Base-by-base conservation (phyloP, 148 eudicot species). In the Diospyros lotus region DNA sequence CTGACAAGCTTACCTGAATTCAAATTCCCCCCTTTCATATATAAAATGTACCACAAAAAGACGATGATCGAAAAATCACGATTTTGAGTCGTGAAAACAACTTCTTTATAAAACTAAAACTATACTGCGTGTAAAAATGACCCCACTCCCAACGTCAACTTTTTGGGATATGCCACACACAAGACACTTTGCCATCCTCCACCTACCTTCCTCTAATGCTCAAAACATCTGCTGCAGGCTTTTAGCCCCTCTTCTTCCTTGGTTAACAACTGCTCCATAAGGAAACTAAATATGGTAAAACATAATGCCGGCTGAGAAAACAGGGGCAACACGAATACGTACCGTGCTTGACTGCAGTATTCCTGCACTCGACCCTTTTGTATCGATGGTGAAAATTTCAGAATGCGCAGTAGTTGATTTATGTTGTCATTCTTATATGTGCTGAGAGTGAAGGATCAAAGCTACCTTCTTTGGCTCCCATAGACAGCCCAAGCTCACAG, bases 381-480 rank as follows among this genome's bases (percentile, higher is more conserved):
- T 17, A 42, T 55, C 5, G 68, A 50, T 62, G 51, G 63, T 74
- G 42, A 59, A 68, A 73, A 73, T 18, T n/a, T 51, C 17, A 18
- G 40, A 71, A 67, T 28, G 53, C 71, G 70, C 56, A 40, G 8
- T 73, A 13, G 9, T 85, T 69, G 90, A 51, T 74, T 84, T 91
- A 73, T 95, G 99, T 81, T 86, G 81, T 8, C 99, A 85, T 74
- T 88, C 98, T 83, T 95, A 93, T 79, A 82, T 90, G 75, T 70
- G 91, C 17, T 98, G 90, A 58, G 78, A 62, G 66, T 95, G 98
- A 46, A 82, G 97, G 99, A 87, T 95, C 99, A 72, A 95, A 95
- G 42, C 99, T 97, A 56, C 97, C 94, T 88, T 95, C 97, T 39
- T 84, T 87, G 38, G 98, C 97, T 75, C 28, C 98, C 98, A 80